Percentiles rank a stretch among this genome's conserved stretches.
These are phyloP conservation scores for Marchantia paleacea DNA, from an alignment of 225 moss, liverwort and hornwort species.

Conservation along the genomic window DNA sequence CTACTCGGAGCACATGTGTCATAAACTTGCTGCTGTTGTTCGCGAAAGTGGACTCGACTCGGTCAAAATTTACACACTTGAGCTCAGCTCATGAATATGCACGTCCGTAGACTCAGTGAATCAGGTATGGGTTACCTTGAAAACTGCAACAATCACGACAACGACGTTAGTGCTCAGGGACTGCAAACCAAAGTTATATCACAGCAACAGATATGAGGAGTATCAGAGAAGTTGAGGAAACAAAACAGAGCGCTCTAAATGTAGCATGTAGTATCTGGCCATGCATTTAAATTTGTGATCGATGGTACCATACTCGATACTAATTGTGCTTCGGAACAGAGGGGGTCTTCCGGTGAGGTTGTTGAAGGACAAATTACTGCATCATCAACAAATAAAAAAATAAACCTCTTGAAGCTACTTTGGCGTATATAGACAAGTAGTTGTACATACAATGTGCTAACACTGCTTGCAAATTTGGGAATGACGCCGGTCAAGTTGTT, in stretches of 20 bases:
- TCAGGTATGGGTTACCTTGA: slow-evolving; percentile 42
- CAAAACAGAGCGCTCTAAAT: neutral
- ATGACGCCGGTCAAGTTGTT: slow-evolving; percentile 39
- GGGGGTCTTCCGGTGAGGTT: slow-evolving; percentile 8
- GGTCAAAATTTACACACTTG: neutral
- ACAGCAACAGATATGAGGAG: neutral
- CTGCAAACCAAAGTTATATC: no score
- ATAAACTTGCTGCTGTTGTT: neutral
- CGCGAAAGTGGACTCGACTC: neutral
- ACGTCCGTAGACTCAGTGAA: slow-evolving; percentile 1
- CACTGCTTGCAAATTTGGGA: slow-evolving; percentile 37
- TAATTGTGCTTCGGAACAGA: no score
- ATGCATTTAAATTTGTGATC: neutral
- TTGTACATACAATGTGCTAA: slow-evolving; percentile 36
- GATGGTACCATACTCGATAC: neutral
- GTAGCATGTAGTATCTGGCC: no score
- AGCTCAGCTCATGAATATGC: neutral
- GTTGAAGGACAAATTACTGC: slow-evolving; percentile 42
- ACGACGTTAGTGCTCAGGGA: neutral
- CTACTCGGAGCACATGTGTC: neutral
- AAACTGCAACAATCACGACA: slow-evolving; percentile 28
- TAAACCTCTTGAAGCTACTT: neutral
- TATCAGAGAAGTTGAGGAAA: neutral
- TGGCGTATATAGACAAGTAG: neutral
- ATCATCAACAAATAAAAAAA: neutral